phyloP scores from a whole-genome alignment of 192 early-diverging fungal species.

The Backusella luteola region DNA sequence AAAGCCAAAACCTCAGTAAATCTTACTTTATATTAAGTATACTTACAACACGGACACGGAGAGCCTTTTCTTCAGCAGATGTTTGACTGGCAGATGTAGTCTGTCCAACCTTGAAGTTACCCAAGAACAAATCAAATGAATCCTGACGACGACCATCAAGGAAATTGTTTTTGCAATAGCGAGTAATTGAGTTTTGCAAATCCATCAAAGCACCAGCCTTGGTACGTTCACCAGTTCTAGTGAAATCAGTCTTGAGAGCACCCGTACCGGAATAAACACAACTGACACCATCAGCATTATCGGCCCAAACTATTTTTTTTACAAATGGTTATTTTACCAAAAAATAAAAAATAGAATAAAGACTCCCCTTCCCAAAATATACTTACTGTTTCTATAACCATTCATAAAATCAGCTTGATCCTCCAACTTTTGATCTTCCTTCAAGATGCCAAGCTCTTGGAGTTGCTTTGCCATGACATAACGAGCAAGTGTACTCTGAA shows the following conservation, averaged over 20 bases:
- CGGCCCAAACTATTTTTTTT: conserved; percentile 82
- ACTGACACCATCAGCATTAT: conserved; percentile 94
- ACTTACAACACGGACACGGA: conserved; percentile 56
- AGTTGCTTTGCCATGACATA: conserved; percentile 73
- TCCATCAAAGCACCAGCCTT: conserved; percentile 81
- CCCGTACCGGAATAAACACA: conserved; percentile 93
- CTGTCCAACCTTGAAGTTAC: conserved; percentile 49
- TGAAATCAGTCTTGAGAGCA: conserved; percentile 98
- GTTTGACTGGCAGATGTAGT: neutral
- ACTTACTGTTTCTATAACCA: conserved; percentile 77
- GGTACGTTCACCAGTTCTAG: conserved; percentile 90
- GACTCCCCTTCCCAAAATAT: neutral
- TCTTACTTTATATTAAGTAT: neutral
- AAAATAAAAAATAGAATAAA: neutral
- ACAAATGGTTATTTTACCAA: neutral
- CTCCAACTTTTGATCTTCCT: conserved; percentile 59
- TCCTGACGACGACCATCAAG: conserved; percentile 93
- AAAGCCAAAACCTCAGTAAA: neutral
- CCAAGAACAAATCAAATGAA: conserved; percentile 86
- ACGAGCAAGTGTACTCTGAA: conserved; percentile 88
- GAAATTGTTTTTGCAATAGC: conserved; percentile 95
- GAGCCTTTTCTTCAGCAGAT: conserved; percentile 54
- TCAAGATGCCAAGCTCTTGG: conserved; percentile 62
- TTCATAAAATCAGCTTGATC: conserved; percentile 63
- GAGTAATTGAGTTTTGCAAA: conserved; percentile 72